Evolutionary conservation across 2,329 filamentous ascomycete species (phyloP).

Genomic region (Alternaria angustiovoidea): DNA sequence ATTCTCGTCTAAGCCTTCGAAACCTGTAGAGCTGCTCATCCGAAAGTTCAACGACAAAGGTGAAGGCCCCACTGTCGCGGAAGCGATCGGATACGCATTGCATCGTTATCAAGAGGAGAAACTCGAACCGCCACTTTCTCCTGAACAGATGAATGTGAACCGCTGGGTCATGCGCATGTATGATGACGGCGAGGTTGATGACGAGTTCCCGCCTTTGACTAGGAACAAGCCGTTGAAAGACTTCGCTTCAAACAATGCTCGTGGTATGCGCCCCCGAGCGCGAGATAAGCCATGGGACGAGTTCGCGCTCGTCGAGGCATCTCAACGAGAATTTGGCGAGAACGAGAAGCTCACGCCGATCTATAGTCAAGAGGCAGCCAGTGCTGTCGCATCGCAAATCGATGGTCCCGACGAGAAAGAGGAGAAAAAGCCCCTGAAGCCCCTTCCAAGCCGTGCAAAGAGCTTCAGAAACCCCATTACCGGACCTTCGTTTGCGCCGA

Average conservation of each 20-base stretch:
- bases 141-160: conserved; percentile 77
- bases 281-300: conserved; percentile 83
- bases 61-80: conserved; percentile 74
- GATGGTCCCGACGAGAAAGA: conserved; percentile 27
- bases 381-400: conserved; percentile 35
- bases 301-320: conserved; percentile 79
- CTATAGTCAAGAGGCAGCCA: conserved; percentile 64
- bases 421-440: conserved; percentile 30
- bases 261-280: conserved; percentile 68
- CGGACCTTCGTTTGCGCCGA: conserved; percentile 57
- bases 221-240: conserved; percentile 77
- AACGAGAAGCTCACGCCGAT: conserved; percentile 74
- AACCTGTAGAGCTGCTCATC: conserved; percentile 76
- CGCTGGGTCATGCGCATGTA: conserved; percentile 86
- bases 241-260: conserved; percentile 81
- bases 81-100: conserved; percentile 81
- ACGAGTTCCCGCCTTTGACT: conserved; percentile 82
- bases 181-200: conserved; percentile 83
- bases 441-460: conserved; percentile 48
- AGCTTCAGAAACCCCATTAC: conserved; percentile 61
- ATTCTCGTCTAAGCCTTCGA: conserved; percentile 70
- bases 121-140: conserved; percentile 69
- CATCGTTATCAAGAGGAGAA: conserved; percentile 83
- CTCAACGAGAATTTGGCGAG: conserved; percentile 70
- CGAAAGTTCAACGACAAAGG: conserved; percentile 74